Base-by-base conservation (phyloP, 768 basidiomycete genomes). In the Mrakia hoshinonis region DNA sequence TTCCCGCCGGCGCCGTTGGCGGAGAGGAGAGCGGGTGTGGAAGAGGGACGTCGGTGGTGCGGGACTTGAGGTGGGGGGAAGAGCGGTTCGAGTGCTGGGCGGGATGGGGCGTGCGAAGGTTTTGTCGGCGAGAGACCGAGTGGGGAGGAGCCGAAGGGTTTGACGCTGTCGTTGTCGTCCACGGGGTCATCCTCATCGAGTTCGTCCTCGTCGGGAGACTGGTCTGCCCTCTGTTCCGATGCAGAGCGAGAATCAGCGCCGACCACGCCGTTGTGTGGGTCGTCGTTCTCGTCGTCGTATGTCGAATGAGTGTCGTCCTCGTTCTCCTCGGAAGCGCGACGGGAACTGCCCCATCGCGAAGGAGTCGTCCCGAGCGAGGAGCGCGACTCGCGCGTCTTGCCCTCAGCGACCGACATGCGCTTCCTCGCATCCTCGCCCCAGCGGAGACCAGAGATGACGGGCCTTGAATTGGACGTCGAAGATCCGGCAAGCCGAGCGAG, bases 11-110 rank as follows among this genome's bases (percentile, higher is more conserved):
- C 49, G 15, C 61, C 13, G 38, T 31, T n/a, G 29, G 61, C n/a
- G 62, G 61, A 39, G 48, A 64, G 24, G 61, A 63, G 61, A 38
- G 63, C 5, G 62, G 69, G 58, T 1, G 58, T 39, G 31, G 58
- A 61, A 22, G 64, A 51, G 64, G 64, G 22, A 13, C 64, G 64
- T 18, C 64, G 64, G 11, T 66, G 64, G 20, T 66, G 64, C 29
- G 64, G 64, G 22, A 66, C 34, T 15, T 66, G 47, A 22, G 64
- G 64, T 34, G 43, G 64, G 22, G 46, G 24, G 64, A 66, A 66
- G 48, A 66, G 46, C 0, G 64, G 46, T 66, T 39, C 58, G 34
- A 61, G 58, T 11, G 64, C 24, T 34, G 48, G 29, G 64, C 22
- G 46, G 48, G 43, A 22, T 51, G 34, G 24, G 48, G 31, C 20